Evolutionary conservation across 306 rosid genomes (phyloP), one percentile per base, ranked within the genome.

Genomic region (Hippophae tibetana): DNA sequence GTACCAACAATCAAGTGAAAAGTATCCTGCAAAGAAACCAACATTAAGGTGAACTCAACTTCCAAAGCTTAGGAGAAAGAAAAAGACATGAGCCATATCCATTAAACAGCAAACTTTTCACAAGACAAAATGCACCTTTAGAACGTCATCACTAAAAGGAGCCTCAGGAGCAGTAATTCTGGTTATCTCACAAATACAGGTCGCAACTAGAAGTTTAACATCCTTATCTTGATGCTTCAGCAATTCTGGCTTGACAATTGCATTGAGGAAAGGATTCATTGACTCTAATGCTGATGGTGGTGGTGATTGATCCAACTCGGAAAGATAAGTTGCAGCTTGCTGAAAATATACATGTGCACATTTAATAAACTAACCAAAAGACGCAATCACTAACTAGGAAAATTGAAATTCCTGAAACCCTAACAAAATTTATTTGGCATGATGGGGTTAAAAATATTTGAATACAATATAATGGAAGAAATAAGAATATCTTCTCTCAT

Each of bases 131-230:
- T 45, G 63, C 56, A 93, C 99, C 95, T 86, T 89, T 56, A 93
- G 70, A 80, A 88, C 85, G 63, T 84, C 95, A 70, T 93, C 99
- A 56, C 74, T 81, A 52, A 88, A 93, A 38, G 99, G 99, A 65
- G 95, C 95, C 72, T 88, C 99, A 23, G 99, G 99, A 61, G 99
- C 99, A 59, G 99, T 93, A 62, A 93, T 93, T 47, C 99, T 88
- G 31, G 99, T 93, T 69, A 93, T 88, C 87, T 93, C 99, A 70
- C 97, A 84, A 14, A 89, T 77, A 74, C 97, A 86, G 5, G 97
- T 86, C 46, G 99, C 99, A 61, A 93, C 94, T 50, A 93, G 83
- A 79, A 93, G 99, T 73, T 84, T 93, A 77, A 93, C 89, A 62
- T 93, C 99, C 70, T 74, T 86, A 79, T 93, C 97, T 75, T 82